Percentiles rank a stretch among this genome's conserved stretches.
These are phyloP conservation scores for Tolypocladium ophioglossoides DNA, from an alignment of 2,329 filamentous ascomycete species.

Conservation along the genomic window DNA sequence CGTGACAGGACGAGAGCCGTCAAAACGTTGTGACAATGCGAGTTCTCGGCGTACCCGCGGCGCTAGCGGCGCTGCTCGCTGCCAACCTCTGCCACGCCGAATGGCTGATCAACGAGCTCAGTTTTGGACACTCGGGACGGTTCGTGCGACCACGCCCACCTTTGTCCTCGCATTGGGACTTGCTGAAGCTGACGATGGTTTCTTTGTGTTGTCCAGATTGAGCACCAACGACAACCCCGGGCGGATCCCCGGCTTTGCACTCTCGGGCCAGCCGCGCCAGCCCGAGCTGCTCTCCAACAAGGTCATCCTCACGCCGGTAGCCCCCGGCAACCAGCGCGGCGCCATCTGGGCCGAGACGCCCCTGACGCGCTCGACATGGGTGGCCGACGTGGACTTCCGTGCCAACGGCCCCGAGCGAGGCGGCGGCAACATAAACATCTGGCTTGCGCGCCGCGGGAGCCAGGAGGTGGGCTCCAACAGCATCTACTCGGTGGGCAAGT, in stretches of 20 bases:
- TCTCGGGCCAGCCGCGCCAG: slow-evolving; percentile 41
- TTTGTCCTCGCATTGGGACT: neutral
- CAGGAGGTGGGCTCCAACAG: slow-evolving; percentile 58
- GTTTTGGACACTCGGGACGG: slow-evolving; percentile 64
- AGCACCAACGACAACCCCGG: slow-evolving; percentile 15
- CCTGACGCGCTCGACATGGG: slow-evolving; percentile 61
- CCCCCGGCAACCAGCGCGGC: slow-evolving; percentile 75
- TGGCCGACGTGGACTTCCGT: slow-evolving; percentile 76
- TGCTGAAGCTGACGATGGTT: neutral
- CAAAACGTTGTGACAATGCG: slow-evolving; percentile 28
- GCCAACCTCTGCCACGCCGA: slow-evolving; percentile 47
- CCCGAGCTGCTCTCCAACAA: slow-evolving; percentile 75
- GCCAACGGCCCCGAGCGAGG: slow-evolving; percentile 76
- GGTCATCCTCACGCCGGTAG: slow-evolving; percentile 80
- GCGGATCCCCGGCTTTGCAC: slow-evolving; percentile 42
- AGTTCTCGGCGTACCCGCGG: slow-evolving; percentile 18
- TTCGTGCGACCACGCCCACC: slow-evolving; percentile 20
- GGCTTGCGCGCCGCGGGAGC: slow-evolving; percentile 67
- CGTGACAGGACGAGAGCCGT: neutral
- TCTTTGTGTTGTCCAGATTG: neutral
- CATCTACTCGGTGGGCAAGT: slow-evolving; percentile 74
- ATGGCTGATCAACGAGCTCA: slow-evolving; percentile 60
- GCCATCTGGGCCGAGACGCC: slow-evolving; percentile 66
- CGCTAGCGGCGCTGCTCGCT: slow-evolving; percentile 31
- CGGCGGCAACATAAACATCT: slow-evolving; percentile 85